Evolutionary conservation across 305 asterid species (phyloP).

Genomic region (Solanum hybrid): DNA sequence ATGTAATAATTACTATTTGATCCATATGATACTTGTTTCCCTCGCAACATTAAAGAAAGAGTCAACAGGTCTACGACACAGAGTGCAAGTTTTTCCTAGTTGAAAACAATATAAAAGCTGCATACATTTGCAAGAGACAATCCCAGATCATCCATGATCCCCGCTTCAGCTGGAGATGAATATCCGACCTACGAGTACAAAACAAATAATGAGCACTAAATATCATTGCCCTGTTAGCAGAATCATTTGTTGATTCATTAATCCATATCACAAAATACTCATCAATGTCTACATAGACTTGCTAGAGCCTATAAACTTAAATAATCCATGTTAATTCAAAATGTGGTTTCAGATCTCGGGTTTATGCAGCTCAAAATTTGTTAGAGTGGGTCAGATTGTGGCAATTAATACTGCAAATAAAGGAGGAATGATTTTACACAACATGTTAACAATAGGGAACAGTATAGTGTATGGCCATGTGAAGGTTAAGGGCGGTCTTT

Average conservation of each 20-base stretch:
- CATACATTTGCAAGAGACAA: slow-evolving; percentile 6
- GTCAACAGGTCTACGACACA: neutral
- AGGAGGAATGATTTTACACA: neutral
- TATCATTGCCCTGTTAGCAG: neutral
- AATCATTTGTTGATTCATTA: neutral
- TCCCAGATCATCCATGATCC: slow-evolving; percentile 10
- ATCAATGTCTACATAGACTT: neutral
- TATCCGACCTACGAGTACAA: slow-evolving; percentile 4
- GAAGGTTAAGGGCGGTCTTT: too few species aligned
- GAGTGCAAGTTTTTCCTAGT: neutral
- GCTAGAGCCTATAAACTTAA: neutral
- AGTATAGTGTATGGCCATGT: neutral
- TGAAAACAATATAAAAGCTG: neutral
- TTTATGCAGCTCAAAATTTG: neutral
- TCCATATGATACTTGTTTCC: neutral
- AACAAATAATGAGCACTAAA: neutral
- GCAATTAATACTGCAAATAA: neutral
- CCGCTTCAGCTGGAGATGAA: slow-evolving; percentile 10
- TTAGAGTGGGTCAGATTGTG: neutral
- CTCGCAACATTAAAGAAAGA: neutral
- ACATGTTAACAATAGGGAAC: neutral
- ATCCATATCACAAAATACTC: neutral
- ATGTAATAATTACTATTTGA: neutral
- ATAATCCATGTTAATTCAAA: neutral
- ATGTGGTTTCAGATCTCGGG: neutral